These are phyloP conservation scores for Picea glauca DNA, from an alignment of 75 land plant species.

Conservation along the genomic window DNA sequence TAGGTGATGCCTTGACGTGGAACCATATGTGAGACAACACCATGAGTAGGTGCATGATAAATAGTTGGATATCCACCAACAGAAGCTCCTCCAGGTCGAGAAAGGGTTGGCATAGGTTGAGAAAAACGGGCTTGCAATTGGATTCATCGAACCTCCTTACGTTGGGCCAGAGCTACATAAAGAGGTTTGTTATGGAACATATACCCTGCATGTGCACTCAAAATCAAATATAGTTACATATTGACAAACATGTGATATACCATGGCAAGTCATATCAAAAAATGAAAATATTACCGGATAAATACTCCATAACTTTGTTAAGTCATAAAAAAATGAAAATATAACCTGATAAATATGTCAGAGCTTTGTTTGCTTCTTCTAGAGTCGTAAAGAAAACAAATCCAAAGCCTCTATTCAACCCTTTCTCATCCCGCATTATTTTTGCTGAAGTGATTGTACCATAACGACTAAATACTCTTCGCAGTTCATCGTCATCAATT, in stretches of 20 bases:
- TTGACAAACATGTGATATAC: neutral
- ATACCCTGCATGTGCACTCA: conserved; percentile 26
- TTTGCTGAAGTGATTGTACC: conserved; percentile 68
- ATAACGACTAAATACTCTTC: conserved; percentile 37
- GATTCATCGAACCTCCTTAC: conserved; percentile 67
- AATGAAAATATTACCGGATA: conserved; percentile 36
- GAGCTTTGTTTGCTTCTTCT: conserved; percentile 67
- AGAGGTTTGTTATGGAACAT: conserved; percentile 65
- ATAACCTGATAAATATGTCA: conserved; percentile 26
- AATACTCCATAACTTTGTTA: too few relatives aligned
- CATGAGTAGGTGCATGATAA: conserved; percentile 50
- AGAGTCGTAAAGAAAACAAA: conserved; percentile 68
- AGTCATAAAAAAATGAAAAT: too few relatives aligned
- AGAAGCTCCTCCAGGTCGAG: conserved; percentile 37
- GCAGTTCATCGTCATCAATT: conserved; percentile 55
- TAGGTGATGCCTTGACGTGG: conserved; percentile 60
- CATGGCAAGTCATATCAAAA: neutral
- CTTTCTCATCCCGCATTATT: conserved; percentile 64
- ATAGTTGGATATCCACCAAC: conserved; percentile 51
- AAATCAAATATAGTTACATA: neutral
- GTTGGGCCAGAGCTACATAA: conserved; percentile 74
- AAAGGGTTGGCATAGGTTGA: conserved; percentile 28
- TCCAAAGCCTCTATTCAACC: conserved; percentile 67
- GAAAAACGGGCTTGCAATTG: conserved; percentile 45
- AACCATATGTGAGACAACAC: conserved; percentile 34